Evolutionary conservation across 805 yeast species (phyloP), one percentile per base, ranked within the genome.

Genomic region (Hanseniaspora thailandica): DNA sequence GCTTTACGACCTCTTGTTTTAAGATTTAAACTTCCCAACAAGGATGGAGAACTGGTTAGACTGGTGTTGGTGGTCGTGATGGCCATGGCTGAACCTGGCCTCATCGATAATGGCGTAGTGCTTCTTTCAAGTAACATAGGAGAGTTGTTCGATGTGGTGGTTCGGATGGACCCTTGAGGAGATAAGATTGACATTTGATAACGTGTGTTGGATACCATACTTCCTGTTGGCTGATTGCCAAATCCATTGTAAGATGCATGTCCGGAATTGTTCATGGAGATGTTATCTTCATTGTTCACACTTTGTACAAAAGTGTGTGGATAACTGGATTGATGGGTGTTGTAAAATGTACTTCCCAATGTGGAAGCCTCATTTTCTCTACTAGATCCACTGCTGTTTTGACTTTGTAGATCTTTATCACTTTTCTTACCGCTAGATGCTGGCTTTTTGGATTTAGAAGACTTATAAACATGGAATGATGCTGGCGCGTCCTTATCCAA

Each of bases 401-500:
- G 30, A 7, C 20, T 19, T 31, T 31, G 26, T 19, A 19, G 5
- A 8, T 23, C 19, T n/a, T 45, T 33, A n/a, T 22, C 30, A n/a
- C n/a, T 17, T 9, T 20, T 38, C 17, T 38, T 38, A 22, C 26
- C 9, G 5, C 9, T 5, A 7, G 26, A 22, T 3, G 17, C 20
- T 28, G 52, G 39, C 19, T 35, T 50, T 13, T 50, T 50, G 2
- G 47, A 34, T 35, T 50, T 50, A n/a, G 34, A 43, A 8, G 54
- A 50, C 28, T 50, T 50, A 15, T 50, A 50, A 15, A 50, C 54
- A 28, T 50, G 54, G 47, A 50, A 50, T 8, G 54, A 50, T 9
- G 54, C 47, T 19, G 54, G 54, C 12, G 54, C 54, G 28, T 43
- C 28, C 38, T 34, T 45, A 50, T 50, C 54, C 19, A 50, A 39